Evolutionary conservation across 768 basidiomycete genomes (phyloP).

Genomic region (Pleurotus tuoliensis): DNA sequence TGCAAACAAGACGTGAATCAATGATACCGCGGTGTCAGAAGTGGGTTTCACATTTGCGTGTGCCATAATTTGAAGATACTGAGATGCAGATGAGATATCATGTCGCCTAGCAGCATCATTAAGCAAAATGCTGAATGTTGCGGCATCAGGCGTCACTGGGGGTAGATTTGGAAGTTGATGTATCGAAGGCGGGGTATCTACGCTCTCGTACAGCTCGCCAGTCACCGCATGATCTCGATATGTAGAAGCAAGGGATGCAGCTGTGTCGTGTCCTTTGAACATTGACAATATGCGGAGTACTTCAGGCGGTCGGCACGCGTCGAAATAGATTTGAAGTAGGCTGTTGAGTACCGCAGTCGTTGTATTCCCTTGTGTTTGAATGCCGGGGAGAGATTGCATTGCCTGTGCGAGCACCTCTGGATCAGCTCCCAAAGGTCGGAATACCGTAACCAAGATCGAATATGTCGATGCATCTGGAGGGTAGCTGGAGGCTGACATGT

Average conservation of each 20-base stretch:
- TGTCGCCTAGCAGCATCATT: conserved; percentile 43
- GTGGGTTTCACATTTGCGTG: conserved; percentile 40
- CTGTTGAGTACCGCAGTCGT: conserved; percentile 64
- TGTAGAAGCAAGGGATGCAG: neutral
- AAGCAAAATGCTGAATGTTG: conserved; percentile 63
- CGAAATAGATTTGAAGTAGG: conserved; percentile 60
- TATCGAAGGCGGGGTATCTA: conserved; percentile 7
- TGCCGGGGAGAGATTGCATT: conserved; percentile 38
- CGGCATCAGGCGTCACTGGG: conserved; percentile 41
- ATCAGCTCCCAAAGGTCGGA: conserved; percentile 60
- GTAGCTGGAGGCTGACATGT: conserved; percentile 57
- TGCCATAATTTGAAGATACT: conserved; percentile 46
- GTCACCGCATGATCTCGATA: neutral
- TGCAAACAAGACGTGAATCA: conserved; percentile 54
- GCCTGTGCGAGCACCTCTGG: conserved; percentile 48
- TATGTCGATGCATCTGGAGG: conserved; percentile 55
- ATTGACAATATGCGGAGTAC: conserved; percentile 44
- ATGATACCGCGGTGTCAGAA: conserved; percentile 41
- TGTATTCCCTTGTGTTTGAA: conserved; percentile 30
- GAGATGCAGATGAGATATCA: conserved; percentile 41
- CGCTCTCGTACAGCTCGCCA: conserved; percentile 20
- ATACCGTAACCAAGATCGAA: conserved; percentile 51
- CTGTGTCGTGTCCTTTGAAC: conserved; percentile 30
- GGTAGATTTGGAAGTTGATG: conserved; percentile 8
- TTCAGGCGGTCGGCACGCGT: conserved; percentile 41